These are phyloP conservation scores for Oehlia diaphana DNA, from an alignment of 192 early-diverging fungal genomes.

Conservation along the genomic window DNA sequence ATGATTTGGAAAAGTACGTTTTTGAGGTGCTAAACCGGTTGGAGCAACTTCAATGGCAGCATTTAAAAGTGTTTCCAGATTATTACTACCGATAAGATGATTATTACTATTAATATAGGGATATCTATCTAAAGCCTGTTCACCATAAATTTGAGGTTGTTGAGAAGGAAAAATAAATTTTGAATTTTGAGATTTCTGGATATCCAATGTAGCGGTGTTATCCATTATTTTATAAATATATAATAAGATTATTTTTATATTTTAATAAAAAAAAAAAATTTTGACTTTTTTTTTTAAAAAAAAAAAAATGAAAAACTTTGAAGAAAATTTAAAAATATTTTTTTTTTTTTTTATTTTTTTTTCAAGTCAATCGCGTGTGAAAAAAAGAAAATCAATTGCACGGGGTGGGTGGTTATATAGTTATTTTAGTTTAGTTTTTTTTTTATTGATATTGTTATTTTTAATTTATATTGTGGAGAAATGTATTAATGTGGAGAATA, in stretches of 20 bases:
- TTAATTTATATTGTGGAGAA: slow-evolving; percentile 12
- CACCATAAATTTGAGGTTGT: slow-evolving; percentile 31
- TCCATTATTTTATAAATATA: neutral
- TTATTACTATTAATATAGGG: slow-evolving; percentile 15
- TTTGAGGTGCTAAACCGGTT: neutral
- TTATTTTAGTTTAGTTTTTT: neutral
- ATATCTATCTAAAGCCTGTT: slow-evolving; percentile 25
- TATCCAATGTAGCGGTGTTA: neutral
- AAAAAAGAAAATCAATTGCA: slow-evolving; percentile 9
- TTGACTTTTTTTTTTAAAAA: neutral
- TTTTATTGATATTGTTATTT: neutral
- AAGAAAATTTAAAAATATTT: neutral
- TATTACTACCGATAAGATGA: slow-evolving; percentile 14
- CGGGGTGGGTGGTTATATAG: neutral
- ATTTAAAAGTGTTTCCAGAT: slow-evolving; percentile 27
- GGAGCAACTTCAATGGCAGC: slow-evolving; percentile 26
- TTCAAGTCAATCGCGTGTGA: slow-evolving; percentile 7
- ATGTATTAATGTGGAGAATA: neutral
- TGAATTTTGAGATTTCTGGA: neutral
- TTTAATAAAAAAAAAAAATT: neutral
- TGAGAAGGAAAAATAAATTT: slow-evolving; percentile 23
- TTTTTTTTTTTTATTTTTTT: neutral
- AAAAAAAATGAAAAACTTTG: neutral
- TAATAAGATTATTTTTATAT: neutral
- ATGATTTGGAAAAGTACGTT: neutral